Evolutionary conservation across 345 rosid genomes (phyloP), one percentile per base, ranked within the genome.

Genomic region (Eutrema japonicum): DNA sequence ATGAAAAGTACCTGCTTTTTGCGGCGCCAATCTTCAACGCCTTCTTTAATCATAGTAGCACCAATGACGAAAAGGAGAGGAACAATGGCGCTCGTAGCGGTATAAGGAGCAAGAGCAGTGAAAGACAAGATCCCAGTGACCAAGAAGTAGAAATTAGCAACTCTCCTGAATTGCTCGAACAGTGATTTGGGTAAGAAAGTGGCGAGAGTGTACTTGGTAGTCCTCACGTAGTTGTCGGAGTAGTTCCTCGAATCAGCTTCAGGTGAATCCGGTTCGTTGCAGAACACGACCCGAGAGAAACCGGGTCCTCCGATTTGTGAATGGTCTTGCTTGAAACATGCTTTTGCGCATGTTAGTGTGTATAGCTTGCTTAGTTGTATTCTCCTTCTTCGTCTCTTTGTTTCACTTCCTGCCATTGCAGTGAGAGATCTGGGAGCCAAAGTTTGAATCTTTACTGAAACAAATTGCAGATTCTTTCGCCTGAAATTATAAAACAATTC

Each of bases 141-240:
- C 75, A 94, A 75, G 79, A 94, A 94, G 77, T 57, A 94, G 71
- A 94, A 94, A 69, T 94, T 94, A 11, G 98, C 98, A 0, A 91
- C 98, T 80, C 98, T 87, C 50, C 98, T 85, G 36, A 94, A 94
- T 83, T 94, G 98, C 82, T 94, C 97, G 78, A 94, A 94, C 80
- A 94, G 84, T 26, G 98, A 91, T 74, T 94, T 91, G 2, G 98
- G 98, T 71, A 91, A 77, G 83, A 94, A 91, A 73, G 89, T 83
- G 26, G 88, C 89, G 11, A 83, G 67, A 29, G 86, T 94, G 41
- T 94, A 94, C 77, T 94, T 91, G 0, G 98, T 88, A 38, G 91
- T 88, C 13, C 86, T 84, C 5, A 91, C 90, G 79, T 87, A 87
- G 73, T 94, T 94, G 49, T 65, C 75, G 4, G 58, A 8, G 68